These are phyloP conservation scores for Bacterosira constricta DNA, from an alignment of 108 stramenopile genomes.

Conservation along the genomic window DNA sequence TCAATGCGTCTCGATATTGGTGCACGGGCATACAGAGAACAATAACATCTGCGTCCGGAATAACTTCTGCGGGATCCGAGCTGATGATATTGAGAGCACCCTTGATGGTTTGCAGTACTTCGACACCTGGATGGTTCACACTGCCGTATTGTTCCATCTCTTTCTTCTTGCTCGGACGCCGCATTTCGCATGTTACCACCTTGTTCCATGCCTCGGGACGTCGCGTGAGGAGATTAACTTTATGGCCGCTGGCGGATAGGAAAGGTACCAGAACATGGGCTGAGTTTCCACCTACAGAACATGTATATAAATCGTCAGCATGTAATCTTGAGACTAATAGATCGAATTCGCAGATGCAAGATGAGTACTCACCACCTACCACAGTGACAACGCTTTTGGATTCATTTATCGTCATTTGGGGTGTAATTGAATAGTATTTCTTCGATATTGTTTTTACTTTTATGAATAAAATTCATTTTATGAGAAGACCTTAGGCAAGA, in stretches of 20 bases:
- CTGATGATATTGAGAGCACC: constrained; percentile 36
- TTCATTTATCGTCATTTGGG: no score
- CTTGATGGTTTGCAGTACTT: constrained; percentile 22
- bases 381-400: constrained; percentile 19
- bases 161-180: constrained; percentile 33
- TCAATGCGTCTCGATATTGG: constrained; percentile 45
- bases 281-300: constrained; percentile 43
- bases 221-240: constrained; percentile 48
- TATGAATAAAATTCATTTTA: no score
- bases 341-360: background rate
- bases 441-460: no score
- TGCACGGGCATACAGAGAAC: constrained; percentile 58
- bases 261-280: constrained; percentile 56
- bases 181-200: constrained; percentile 33
- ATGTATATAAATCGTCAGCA: background rate
- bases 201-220: constrained; percentile 42
- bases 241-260: constrained; percentile 39
- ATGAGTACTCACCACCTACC: constrained; percentile 18
- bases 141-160: constrained; percentile 27
- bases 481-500: no score
- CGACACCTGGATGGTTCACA: constrained; percentile 30
- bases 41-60: constrained; percentile 57
- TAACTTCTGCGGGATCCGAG: constrained; percentile 52
- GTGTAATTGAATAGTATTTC: no score
- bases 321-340: background rate